Conservation (phyloP, 2,329 filamentous ascomycete species). For the Rhytidhysteron rufulum region DNA sequence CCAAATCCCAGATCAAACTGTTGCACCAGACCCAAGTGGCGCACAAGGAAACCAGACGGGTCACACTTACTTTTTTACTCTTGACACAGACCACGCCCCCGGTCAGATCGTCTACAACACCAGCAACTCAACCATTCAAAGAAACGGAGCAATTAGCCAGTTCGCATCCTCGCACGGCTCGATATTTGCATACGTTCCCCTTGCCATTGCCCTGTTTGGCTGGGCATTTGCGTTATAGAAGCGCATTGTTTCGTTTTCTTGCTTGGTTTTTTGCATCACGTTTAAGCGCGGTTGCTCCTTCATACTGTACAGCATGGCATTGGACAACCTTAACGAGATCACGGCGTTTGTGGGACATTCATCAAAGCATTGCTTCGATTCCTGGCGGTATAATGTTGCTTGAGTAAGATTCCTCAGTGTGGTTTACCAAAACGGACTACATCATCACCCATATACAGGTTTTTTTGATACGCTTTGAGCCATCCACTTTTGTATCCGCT, state of each 20-base stretch:
- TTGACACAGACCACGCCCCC: slow-evolving; percentile 21
- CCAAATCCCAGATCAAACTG: slow-evolving; percentile 29
- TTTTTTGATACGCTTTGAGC: too few relatives aligned
- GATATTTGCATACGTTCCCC: slow-evolving; percentile 17
- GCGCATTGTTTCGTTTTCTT: not conserved
- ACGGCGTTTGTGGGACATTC: not conserved
- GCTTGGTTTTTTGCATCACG: not conserved
- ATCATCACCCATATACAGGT: too few relatives aligned
- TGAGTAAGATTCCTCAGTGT: too few relatives aligned
- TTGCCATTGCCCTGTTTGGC: slow-evolving; percentile 24
- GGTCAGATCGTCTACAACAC: slow-evolving; percentile 24
- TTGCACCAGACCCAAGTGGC: slow-evolving; percentile 22
- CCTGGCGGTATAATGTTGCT: too few relatives aligned
- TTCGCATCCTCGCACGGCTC: slow-evolving; percentile 12
- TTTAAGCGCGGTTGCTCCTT: not conserved
- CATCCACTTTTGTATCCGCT: not conserved
- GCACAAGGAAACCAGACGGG: slow-evolving; percentile 17
- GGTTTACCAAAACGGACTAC: too few relatives aligned
- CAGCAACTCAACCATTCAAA: slow-evolving; percentile 5
- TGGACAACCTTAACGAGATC: not conserved
- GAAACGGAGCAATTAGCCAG: slow-evolving; percentile 11
- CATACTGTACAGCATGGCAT: not conserved
- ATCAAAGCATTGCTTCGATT: too few relatives aligned
- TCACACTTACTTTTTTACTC: slow-evolving; percentile 35
- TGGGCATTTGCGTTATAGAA: slow-evolving; percentile 19